Conservation (phyloP, 805 yeast species). For the Ogataea zsoltii region DNA sequence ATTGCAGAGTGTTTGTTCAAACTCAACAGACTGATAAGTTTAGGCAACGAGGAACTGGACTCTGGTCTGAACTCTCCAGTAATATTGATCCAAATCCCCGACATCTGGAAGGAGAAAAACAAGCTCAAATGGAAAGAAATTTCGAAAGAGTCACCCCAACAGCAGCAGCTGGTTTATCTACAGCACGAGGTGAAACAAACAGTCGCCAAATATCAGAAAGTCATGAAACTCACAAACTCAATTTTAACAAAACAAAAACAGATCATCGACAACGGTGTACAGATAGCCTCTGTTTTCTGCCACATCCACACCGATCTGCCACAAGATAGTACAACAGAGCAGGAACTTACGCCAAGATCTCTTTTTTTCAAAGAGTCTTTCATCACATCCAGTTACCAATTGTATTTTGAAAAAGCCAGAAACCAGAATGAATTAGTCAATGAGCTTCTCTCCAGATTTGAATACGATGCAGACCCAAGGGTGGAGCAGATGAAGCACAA, state of each 20-base stretch:
- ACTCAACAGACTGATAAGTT: background rate
- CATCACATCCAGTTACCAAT: constrained; percentile 26
- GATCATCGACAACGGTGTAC: constrained; percentile 9
- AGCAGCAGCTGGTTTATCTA: constrained; percentile 22
- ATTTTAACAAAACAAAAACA: constrained; percentile 18
- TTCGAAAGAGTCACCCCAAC: constrained; percentile 15
- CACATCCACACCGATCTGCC: constrained; percentile 17
- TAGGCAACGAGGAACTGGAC: background rate
- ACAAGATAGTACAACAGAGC: background rate
- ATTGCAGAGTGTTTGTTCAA: constrained; percentile 3
- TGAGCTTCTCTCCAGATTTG: constrained; percentile 18
- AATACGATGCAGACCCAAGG: constrained; percentile 14
- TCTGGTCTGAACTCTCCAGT: constrained; percentile 13
- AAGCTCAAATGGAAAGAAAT: constrained; percentile 26
- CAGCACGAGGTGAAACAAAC: constrained; percentile 16
- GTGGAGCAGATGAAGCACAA: constrained; percentile 7
- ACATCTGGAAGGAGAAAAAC: constrained; percentile 22
- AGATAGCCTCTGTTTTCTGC: constrained; percentile 15
- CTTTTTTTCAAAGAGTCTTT: constrained; percentile 25
- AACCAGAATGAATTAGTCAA: constrained; percentile 19
- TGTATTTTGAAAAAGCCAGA: constrained; percentile 23
- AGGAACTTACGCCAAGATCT: constrained; percentile 26
- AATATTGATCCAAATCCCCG: constrained; percentile 22
- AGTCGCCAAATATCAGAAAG: constrained; percentile 7
- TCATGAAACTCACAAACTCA: constrained; percentile 8